These are phyloP conservation scores for Xylaria flabelliformis DNA, from an alignment of 495 filamentous ascomycete species.

Conservation along the genomic window DNA sequence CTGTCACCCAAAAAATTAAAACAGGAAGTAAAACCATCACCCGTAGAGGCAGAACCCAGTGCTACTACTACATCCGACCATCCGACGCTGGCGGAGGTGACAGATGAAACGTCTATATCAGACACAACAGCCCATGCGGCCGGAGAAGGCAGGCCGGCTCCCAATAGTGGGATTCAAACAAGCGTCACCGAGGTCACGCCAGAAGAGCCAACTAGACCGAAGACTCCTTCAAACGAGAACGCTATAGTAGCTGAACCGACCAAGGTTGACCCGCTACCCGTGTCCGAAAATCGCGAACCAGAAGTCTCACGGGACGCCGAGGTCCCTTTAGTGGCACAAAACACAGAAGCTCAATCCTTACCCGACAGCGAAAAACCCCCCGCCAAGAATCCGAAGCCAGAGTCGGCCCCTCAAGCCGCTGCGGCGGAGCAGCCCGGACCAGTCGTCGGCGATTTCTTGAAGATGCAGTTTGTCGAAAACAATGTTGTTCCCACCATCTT, in stretches of 20 bases:
- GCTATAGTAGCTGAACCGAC: neutral
- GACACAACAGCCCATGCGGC: neutral
- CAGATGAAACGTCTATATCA: neutral
- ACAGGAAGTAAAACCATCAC: neutral
- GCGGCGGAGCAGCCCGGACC: slow-evolving; percentile 52
- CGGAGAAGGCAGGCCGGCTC: neutral
- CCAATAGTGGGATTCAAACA: neutral
- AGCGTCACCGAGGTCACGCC: slow-evolving; percentile 3
- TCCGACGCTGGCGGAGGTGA: neutral
- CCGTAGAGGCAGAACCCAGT: neutral
- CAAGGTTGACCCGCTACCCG: neutral
- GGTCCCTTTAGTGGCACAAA: neutral
- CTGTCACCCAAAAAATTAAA: slow-evolving; percentile 56
- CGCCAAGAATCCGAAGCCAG: neutral
- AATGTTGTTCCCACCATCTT: slow-evolving; percentile 94
- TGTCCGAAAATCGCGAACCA: neutral
- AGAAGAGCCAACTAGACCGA: neutral
- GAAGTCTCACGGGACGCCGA: slow-evolving; percentile 6
- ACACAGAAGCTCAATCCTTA: slow-evolving; percentile 1
- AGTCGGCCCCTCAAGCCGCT: slow-evolving; percentile 9
- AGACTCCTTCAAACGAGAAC: neutral
- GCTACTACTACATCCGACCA: neutral
- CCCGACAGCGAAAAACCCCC: neutral
- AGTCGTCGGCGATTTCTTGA: slow-evolving; percentile 96
- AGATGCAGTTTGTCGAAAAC: slow-evolving; percentile 96